A percentile compares a stretch with the other conserved stretches of the same genome.
These are phyloP conservation scores for Chamaecrista fasciculata DNA, from an alignment of 306 rosid genomes.

Conservation along the genomic window DNA sequence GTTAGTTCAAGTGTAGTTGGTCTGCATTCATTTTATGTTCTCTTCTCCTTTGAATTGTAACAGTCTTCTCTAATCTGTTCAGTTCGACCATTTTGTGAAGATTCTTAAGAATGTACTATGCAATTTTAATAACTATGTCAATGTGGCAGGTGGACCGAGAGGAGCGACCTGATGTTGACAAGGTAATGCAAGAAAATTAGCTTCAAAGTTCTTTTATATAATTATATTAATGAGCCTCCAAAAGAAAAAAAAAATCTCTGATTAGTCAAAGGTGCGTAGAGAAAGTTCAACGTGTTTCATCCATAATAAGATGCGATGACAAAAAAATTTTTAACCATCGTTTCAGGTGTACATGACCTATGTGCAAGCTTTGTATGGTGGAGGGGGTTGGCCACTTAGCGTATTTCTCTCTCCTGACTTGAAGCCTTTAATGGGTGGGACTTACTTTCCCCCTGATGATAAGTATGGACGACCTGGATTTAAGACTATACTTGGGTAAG, in stretches of 20 bases:
- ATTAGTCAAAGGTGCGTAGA: slow-evolving; percentile 11
- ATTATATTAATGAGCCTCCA: not conserved
- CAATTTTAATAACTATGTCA: slow-evolving; percentile 32
- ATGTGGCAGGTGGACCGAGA: slow-evolving; percentile 86
- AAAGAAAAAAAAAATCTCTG: not conserved
- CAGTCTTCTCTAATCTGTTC: not conserved
- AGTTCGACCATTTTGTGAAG: not conserved
- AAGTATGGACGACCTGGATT: slow-evolving; percentile 87
- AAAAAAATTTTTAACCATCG: not conserved
- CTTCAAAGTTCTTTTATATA: not conserved
- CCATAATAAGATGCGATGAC: slow-evolving; percentile 22
- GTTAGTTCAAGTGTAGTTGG: slow-evolving; percentile 31
- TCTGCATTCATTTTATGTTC: not conserved
- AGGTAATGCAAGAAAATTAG: slow-evolving; percentile 47
- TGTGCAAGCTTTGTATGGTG: slow-evolving; percentile 93
- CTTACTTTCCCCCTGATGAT: slow-evolving; percentile 93
- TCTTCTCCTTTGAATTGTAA: slow-evolving; percentile 16
- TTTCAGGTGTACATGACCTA: slow-evolving; percentile 93
- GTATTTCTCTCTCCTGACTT: slow-evolving; percentile 90
- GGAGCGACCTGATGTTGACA: slow-evolving; percentile 97
- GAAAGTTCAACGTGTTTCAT: slow-evolving; percentile 19
- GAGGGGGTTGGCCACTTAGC: slow-evolving; percentile 98
- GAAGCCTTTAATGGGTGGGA: slow-evolving; percentile 98
- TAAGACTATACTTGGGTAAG: slow-evolving; percentile 82
- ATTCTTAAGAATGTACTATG: slow-evolving; percentile 11